Base-by-base conservation (phyloP, 2,329 filamentous ascomycete species). In the Elsinoe australis region DNA sequence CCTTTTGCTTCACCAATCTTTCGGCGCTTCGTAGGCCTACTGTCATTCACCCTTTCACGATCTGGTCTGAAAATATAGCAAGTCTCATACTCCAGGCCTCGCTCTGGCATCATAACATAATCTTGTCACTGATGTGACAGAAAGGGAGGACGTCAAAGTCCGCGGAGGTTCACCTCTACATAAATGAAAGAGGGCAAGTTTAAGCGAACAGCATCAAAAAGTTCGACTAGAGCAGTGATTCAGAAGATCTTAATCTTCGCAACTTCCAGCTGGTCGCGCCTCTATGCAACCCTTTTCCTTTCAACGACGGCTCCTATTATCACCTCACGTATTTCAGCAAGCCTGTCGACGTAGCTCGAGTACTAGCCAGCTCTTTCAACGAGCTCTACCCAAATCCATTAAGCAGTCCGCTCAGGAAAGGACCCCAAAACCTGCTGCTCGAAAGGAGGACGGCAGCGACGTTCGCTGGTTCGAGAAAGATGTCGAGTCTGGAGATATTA, bases 41-140 rank as follows among this genome's bases (percentile, higher is more conserved):
- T 59, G n/a, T 5, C 8, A 22, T 10, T 19, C 3, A 17, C 9
- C 3, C 12, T 8, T 26, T 64, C 60, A 2, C 56, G 49, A 14
- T 28, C 32, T 28, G 66, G 66, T 15, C 66, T 55, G 51, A 69
- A 73, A 4, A 71, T 60, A 52, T 72, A 73, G 55, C 68, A 70
- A 51, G 68, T 69, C 51, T 72, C 63, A 53, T 72, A 70, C 47
- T 74, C 71, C 71, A 73, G 73, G 6, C 19, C 14, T n/a, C 12
- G 6, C 10, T 9, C 2, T 1, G 2, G 9, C 15, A 19, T 34
- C 17, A 19, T 47, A 4, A 4, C 18, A 19, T 47, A 4, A 14
- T 35, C 6, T 19, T 6, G n/a, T 22, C n/a, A 24, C 4, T 7
- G 12, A 21, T 28, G 36, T 22, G 35, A 8, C 14, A 21, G 19